Evolutionary conservation across 257 asterid species (phyloP).

Genomic region (Ilex aquifolium): DNA sequence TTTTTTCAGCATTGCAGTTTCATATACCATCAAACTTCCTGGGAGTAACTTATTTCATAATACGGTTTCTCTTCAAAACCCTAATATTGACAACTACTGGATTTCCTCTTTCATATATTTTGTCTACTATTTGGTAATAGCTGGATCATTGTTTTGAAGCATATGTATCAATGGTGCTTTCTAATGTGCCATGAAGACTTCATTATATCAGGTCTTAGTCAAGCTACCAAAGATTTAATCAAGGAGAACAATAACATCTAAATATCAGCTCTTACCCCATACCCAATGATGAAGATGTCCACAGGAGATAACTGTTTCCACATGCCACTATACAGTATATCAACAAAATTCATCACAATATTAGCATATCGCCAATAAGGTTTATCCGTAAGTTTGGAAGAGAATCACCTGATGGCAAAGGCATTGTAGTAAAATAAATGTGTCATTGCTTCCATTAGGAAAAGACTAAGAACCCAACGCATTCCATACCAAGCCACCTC

Average conservation of each 20-base stretch:
- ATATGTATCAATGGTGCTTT: no score
- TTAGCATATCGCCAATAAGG: slow-evolving; percentile 9
- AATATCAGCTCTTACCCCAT: slow-evolving; percentile 64
- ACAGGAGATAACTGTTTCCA: slow-evolving; percentile 84
- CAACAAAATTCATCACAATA: slow-evolving; percentile 13
- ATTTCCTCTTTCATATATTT: no score
- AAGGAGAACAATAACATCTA: slow-evolving; percentile 8
- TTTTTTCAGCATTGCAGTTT: slow-evolving; percentile 4
- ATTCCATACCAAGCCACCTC: slow-evolving; percentile 73
- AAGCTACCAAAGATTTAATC: slow-evolving; percentile 3
- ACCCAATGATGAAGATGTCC: slow-evolving; percentile 88
- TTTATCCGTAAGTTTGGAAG: slow-evolving; percentile 16
- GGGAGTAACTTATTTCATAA: background rate
- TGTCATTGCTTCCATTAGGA: slow-evolving; percentile 80
- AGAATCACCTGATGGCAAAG: slow-evolving; percentile 75
- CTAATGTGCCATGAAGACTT: no score
- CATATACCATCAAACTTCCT: background rate
- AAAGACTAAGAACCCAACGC: slow-evolving; percentile 70
- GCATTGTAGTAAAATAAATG: slow-evolving; percentile 87
- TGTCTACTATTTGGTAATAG: no score
- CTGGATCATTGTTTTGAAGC: no score
- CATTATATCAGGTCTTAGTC: background rate
- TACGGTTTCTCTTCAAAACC: slow-evolving; percentile 6
- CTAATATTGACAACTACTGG: slow-evolving; percentile 1
- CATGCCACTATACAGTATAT: slow-evolving; percentile 53